Percentiles rank a stretch among this genome's conserved stretches.
Conservation (phyloP, 257 asterid genomes). For the Schizonepeta tenuifolia region DNA sequence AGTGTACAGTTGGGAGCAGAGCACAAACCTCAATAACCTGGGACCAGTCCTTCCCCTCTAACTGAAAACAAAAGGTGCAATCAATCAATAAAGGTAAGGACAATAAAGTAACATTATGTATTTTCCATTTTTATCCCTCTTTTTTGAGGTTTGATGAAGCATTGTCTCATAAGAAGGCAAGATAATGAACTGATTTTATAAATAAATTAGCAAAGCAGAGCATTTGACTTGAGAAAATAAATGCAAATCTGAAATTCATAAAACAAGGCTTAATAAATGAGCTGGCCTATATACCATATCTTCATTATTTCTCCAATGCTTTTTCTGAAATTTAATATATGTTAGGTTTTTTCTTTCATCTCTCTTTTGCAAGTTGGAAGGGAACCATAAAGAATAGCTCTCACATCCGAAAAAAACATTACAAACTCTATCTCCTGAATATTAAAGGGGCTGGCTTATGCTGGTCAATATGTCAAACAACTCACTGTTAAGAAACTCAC, state of each 20-base stretch:
- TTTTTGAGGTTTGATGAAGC: not conserved
- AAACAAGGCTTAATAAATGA: not conserved
- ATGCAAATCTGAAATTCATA: constrained; percentile 15
- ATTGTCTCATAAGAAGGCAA: not conserved
- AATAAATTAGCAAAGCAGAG: not conserved
- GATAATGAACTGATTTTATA: not conserved
- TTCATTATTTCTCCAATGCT: constrained; percentile 15
- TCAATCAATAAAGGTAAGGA: constrained; percentile 17
- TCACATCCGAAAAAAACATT: not conserved
- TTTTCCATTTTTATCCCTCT: not conserved
- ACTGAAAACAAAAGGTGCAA: constrained; percentile 46
- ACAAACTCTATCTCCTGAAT: constrained; percentile 11
- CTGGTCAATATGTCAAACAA: constrained; percentile 3
- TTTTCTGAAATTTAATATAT: constrained; percentile 13
- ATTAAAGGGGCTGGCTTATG: constrained; percentile 6
- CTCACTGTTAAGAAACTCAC: not conserved
- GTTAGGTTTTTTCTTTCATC: not conserved
- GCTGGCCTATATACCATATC: not conserved
- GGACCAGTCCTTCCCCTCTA: constrained; percentile 78
- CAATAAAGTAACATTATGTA: constrained; percentile 4
- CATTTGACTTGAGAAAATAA: constrained; percentile 20
- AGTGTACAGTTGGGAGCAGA: constrained; percentile 32
- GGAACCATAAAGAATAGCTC: not conserved
- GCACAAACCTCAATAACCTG: constrained; percentile 73
- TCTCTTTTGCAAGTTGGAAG: not conserved